Base-by-base conservation (phyloP, 106 monocot genomes). In the Triglochin maritima region DNA sequence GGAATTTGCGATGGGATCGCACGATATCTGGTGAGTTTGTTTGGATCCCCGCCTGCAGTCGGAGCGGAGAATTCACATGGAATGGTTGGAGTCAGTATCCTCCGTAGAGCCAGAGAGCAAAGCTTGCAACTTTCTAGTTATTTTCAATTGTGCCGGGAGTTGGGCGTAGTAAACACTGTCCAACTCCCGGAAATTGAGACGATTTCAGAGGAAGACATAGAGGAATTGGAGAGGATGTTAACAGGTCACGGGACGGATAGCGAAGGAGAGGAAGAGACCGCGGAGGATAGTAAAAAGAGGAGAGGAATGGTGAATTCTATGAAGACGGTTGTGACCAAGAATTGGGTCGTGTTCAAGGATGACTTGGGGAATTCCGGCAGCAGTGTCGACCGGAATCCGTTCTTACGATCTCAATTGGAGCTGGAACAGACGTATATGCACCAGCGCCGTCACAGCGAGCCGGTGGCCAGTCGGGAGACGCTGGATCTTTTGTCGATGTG, bases 131-230 rank as follows among this genome's bases (percentile, higher is more conserved):
- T 93, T 5, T 67, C 83, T 2, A 10, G 72, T 15, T 89, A 73
- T 69, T 84, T 89, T 62, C 74, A 84, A 14, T 67, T 84, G 4
- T 93, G 93, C 59, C 74, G 73, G 16, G 47, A 50, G 46, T 58
- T 93, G 9, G 85, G 93, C 7, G 88, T 89, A 14, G 60, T 71
- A 56, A 86, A 84, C 60, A 83, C 86, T 6, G 51, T 63, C 17
- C 79, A 80, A 68, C 61, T 89, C 43, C 84, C 84, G 43, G 59
- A 65, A 6, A 75, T 89, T 61, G 81, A 93, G 71, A 71, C 63
- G 16, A 78, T 93, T 8, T 81, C 86, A 4, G 84, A 93, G 43
- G 88, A 86, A 48, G 88, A 86, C 75, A 78, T 93, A 67, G 4
- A 44, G 17, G 78, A 93, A 5, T 69, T 93, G 41, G 81, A 89